Conservation (phyloP, 1,284 basidiomycete genomes). For the Cutaneotrichosporon arboriforme region DNA sequence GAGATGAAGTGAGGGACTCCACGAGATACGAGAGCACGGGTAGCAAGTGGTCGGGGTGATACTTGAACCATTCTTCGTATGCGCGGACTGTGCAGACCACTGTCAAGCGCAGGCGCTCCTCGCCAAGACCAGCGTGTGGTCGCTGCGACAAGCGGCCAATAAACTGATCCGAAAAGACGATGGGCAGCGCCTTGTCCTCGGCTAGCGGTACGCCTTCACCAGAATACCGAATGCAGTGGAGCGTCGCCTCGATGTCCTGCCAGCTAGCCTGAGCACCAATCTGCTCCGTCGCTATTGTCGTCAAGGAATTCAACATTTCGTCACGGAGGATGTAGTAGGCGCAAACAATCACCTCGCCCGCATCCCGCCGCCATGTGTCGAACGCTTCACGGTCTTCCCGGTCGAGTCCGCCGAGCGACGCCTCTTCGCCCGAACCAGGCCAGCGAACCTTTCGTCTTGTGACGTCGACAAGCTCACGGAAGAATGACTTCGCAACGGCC, state of each 20-base stretch:
- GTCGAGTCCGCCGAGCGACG: constrained; percentile 54
- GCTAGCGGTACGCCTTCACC: constrained; percentile 79
- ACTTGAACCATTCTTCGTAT: constrained; percentile 77
- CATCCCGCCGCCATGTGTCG: constrained; percentile 67
- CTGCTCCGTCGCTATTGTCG: constrained; percentile 58
- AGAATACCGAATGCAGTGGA: constrained; percentile 76
- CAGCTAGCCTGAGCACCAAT: constrained; percentile 24
- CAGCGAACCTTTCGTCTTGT: constrained; percentile 69
- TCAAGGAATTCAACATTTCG: constrained; percentile 67
- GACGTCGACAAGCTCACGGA: constrained; percentile 66
- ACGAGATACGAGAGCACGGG: constrained; percentile 66
- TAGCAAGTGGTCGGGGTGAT: constrained; percentile 51
- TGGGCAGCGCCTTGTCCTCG: constrained; percentile 58
- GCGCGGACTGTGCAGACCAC: constrained; percentile 64
- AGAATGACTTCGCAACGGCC: constrained; percentile 66
- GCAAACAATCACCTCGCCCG: constrained; percentile 84
- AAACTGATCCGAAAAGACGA: constrained; percentile 65
- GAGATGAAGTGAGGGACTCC: constrained; percentile 54
- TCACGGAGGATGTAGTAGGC: constrained; percentile 82
- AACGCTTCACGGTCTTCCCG: constrained; percentile 52
- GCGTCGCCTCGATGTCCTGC: constrained; percentile 70
- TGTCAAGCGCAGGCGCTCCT: constrained; percentile 64
- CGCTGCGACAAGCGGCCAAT: constrained; percentile 62
- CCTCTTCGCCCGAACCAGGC: constrained; percentile 51
- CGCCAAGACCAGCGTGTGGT: constrained; percentile 47